Evolutionary conservation across 2,329 filamentous ascomycete genomes (phyloP), one percentile per base, ranked within the genome.

Genomic region (Mycogone perniciosa): DNA sequence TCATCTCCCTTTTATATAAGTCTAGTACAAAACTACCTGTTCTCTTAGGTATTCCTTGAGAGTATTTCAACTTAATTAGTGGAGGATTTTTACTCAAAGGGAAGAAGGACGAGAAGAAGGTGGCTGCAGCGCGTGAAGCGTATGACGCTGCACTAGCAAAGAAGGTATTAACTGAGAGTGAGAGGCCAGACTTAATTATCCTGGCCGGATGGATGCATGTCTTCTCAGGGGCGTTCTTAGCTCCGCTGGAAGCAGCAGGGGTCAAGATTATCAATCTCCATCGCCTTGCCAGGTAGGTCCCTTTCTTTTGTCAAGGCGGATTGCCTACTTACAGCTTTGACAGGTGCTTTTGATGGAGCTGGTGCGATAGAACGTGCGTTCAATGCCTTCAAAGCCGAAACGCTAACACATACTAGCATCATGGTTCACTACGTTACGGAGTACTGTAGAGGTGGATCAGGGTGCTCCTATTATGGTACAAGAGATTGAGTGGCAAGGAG

Each of bases 341-440:
- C 78, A 62, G 86, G 86, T 2, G 78, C 82, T 60, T 91, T 89
- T 63, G 86, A 91, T 58, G 89, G 89, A 4, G 80, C 83, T 37
- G 72, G 79, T 57, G 89, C 89, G 11, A 95, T 96, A 59, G 81
- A 86, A 59, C 76, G 88, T 26, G 89, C 89, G 3, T 89, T 83
- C 68, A 76, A 80, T 44, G 89, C 88, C 52, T 90, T 87, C 64
- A 68, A 82, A 63, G 71, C 69, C 2, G 77, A 78, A 6, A 79
- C 77, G 56, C 78, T 88, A 7, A 79, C 84, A 60, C 78, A 76
- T 57, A 95, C 89, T 0, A 90, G 90, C 1, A 84, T 95, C 48
- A 96, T 95, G 90, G 82, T 89, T 11, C 90, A 96, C 70, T 85
- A 90, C 68, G 89, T 95, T 44, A n/a, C n/a, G n/a, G n/a, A n/a